Conservation (phyloP, 768 basidiomycete genomes). For the Trametes villosa region DNA sequence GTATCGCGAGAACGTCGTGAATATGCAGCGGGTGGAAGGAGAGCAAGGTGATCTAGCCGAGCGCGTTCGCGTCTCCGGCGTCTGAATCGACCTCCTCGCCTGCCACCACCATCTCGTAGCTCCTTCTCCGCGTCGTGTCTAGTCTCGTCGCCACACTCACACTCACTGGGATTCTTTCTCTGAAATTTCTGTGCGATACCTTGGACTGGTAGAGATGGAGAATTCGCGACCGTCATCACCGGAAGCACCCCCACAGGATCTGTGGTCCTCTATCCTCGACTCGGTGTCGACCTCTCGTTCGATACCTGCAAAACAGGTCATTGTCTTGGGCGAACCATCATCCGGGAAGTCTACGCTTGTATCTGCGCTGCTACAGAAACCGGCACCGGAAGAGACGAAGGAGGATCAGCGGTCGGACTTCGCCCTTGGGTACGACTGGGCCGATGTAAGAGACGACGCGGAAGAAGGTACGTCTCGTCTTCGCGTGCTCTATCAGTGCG, state of each 20-base stretch:
- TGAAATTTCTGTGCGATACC: neutral
- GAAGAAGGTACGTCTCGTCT: slow-evolving; percentile 76
- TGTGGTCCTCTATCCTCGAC: slow-evolving; percentile 94
- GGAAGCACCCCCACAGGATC: slow-evolving; percentile 73
- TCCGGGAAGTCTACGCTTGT: slow-evolving; percentile 80
- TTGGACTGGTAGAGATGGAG: slow-evolving; percentile 33
- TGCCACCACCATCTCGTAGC: slow-evolving; percentile 1
- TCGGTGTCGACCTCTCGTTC: slow-evolving; percentile 81
- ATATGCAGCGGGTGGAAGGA: slow-evolving; percentile 2
- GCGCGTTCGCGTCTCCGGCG: slow-evolving; percentile 25
- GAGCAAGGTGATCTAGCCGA: neutral
- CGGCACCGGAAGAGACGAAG: slow-evolving; percentile 55
- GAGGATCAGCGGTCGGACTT: slow-evolving; percentile 72
- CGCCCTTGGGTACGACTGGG: slow-evolving; percentile 91
- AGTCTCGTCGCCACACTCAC: neutral
- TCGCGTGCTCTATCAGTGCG: neutral
- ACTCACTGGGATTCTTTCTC: neutral
- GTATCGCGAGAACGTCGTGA: neutral
- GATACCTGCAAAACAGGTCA: slow-evolving; percentile 84
- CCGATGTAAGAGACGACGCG: slow-evolving; percentile 88
- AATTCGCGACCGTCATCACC: slow-evolving; percentile 68
- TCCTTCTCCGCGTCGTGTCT: neutral
- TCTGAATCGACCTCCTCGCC: slow-evolving; percentile 16
- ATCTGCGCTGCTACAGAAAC: slow-evolving; percentile 72
- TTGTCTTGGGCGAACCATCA: slow-evolving; percentile 80